phyloP scores from a whole-genome alignment of 108 stramenopile genomes.

The Fragilaria crotonensis region DNA sequence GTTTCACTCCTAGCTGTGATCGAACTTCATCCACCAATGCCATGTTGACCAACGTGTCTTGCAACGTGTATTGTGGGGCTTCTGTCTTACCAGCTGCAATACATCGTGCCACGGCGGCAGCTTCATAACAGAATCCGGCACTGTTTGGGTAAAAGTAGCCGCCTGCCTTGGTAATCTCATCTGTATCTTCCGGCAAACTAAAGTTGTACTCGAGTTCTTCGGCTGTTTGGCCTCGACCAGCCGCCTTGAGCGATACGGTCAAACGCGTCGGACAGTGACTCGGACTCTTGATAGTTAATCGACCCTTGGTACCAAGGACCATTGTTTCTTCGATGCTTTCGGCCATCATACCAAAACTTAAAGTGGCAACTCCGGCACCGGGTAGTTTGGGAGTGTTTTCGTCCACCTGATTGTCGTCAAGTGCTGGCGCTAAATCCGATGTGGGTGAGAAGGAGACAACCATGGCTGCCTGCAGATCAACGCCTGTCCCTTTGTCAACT shows the following conservation, averaged over 20 bases:
- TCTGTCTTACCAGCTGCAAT: slow-evolving; percentile 63
- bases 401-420: slow-evolving; percentile 6
- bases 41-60: slow-evolving; percentile 44
- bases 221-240: slow-evolving; percentile 34
- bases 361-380: slow-evolving; percentile 42
- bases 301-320: slow-evolving; percentile 63
- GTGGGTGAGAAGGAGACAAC: slow-evolving; percentile 44
- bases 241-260: slow-evolving; percentile 33
- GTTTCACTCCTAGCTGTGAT: slow-evolving; percentile 46
- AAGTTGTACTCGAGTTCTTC: slow-evolving; percentile 26
- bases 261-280: slow-evolving; percentile 72
- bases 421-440: slow-evolving; percentile 14
- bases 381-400: slow-evolving; percentile 41
- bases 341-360: slow-evolving; percentile 52
- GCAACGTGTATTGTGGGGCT: slow-evolving; percentile 54
- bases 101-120: slow-evolving; percentile 73
- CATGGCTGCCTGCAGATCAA: slow-evolving; percentile 50
- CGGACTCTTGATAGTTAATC: slow-evolving; percentile 62
- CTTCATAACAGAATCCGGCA: slow-evolving; percentile 74
- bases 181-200: slow-evolving; percentile 49
- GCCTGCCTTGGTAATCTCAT: slow-evolving; percentile 48
- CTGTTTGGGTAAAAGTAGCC: slow-evolving; percentile 80
- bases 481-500: slow-evolving; percentile 45
- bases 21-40: slow-evolving; percentile 46
- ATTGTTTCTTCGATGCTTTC: slow-evolving; percentile 69